phyloP scores from a whole-genome alignment of 1,284 basidiomycete genomes.

The Xanthoconium separans region DNA sequence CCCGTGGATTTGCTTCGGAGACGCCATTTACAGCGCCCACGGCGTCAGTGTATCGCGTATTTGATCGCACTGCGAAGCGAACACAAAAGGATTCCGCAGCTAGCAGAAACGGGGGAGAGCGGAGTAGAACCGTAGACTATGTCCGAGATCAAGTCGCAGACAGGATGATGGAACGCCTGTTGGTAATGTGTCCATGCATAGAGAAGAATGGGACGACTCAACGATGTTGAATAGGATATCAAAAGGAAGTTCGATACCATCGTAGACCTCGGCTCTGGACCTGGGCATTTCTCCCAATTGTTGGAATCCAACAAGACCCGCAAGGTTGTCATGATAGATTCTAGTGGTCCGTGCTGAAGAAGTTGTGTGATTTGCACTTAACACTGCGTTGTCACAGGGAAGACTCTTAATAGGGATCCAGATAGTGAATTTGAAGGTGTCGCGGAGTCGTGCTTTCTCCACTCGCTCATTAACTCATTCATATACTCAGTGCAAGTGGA shows the following conservation, averaged over 20 bases:
- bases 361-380: not conserved
- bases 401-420: constrained; percentile 68
- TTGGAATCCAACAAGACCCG: constrained; percentile 71
- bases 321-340: constrained; percentile 87
- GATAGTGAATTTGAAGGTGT: constrained; percentile 76
- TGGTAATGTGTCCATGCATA: constrained; percentile 45
- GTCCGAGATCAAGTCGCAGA: constrained; percentile 90
- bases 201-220: constrained; percentile 5
- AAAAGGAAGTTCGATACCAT: constrained; percentile 81
- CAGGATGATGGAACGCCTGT: constrained; percentile 84
- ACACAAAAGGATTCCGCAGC: constrained; percentile 82
- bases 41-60: constrained; percentile 73
- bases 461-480: constrained; percentile 1
- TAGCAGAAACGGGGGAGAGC: constrained; percentile 49
- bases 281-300: constrained; percentile 88
- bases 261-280: constrained; percentile 91
- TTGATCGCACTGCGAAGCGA: constrained; percentile 85
- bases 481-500: constrained; percentile 63
- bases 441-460: not conserved
- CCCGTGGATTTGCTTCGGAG: constrained; percentile 40
- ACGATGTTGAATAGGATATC: constrained; percentile 67
- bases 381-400: constrained; percentile 41
- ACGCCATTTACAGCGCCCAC: constrained; percentile 37
- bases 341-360: constrained; percentile 61
- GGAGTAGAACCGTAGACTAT: constrained; percentile 87